Conservation (phyloP, 2,329 filamentous ascomycete species). For the Dactylellina sp. region DNA sequence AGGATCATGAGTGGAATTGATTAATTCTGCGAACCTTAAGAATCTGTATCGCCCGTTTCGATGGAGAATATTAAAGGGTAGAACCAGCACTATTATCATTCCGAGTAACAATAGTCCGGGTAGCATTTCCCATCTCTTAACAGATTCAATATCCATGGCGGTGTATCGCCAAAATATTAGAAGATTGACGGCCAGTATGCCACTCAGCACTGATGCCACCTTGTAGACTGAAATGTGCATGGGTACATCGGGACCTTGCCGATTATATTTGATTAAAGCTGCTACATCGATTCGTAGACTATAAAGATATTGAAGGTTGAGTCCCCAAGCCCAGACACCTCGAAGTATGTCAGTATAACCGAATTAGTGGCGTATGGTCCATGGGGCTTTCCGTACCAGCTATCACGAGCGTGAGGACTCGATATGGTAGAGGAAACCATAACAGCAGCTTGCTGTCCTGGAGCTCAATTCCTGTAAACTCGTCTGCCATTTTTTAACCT, state of each 20-base stretch:
- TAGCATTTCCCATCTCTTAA: conserved; percentile 83
- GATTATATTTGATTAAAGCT: conserved; percentile 83
- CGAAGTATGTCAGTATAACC: not conserved
- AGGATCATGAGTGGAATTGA: not conserved
- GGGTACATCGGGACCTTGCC: conserved; percentile 76
- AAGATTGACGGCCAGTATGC: conserved; percentile 77
- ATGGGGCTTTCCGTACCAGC: conserved; percentile 36
- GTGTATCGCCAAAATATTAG: conserved; percentile 86
- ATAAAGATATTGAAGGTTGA: conserved; percentile 89
- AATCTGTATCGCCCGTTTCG: conserved; percentile 59
- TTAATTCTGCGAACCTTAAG: conserved; percentile 47
- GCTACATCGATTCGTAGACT: conserved; percentile 86
- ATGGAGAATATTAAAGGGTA: conserved; percentile 69
- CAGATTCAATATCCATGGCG: conserved; percentile 74
- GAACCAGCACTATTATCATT: conserved; percentile 76
- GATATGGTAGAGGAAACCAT: conserved; percentile 54
- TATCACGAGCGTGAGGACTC: conserved; percentile 45
- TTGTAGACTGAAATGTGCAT: conserved; percentile 88
- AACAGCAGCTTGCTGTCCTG: conserved; percentile 43
- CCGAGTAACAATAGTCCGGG: conserved; percentile 84
- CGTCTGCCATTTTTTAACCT: conserved; percentile 51
- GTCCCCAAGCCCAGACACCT: conserved; percentile 96
- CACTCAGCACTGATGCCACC: conserved; percentile 80
- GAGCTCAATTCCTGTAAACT: conserved; percentile 41
- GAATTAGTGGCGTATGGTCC: not conserved